Evolutionary conservation across 2,329 filamentous ascomycete species (phyloP).

Genomic region (Colletotrichum acutatum): DNA sequence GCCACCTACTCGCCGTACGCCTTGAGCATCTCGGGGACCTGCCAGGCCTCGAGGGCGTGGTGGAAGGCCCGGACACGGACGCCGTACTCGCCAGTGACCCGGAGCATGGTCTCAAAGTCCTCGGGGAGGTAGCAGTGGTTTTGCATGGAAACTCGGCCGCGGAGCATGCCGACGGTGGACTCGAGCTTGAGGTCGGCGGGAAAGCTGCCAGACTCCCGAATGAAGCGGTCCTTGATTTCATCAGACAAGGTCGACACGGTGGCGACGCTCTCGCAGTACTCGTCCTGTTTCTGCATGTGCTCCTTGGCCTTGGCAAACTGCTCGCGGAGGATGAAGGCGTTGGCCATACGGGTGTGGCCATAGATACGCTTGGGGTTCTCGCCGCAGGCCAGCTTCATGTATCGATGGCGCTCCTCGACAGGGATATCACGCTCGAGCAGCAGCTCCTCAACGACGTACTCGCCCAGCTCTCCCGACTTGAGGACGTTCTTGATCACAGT

Average conservation of each 20-base stretch:
- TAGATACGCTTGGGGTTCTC: slow-evolving; percentile 55
- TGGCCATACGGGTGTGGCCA: slow-evolving; percentile 52
- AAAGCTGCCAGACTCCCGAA: slow-evolving; percentile 36
- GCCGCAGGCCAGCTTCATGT: slow-evolving; percentile 59
- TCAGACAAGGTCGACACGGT: slow-evolving; percentile 34
- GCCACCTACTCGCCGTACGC: slow-evolving; percentile 42
- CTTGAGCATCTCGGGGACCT: slow-evolving; percentile 53
- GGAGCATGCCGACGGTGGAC: slow-evolving; percentile 51
- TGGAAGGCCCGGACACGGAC: slow-evolving; percentile 54
- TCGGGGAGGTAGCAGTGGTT: slow-evolving; percentile 57
- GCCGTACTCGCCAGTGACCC: slow-evolving; percentile 54
- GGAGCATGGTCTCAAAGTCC: slow-evolving; percentile 55
- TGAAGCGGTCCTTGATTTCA: slow-evolving; percentile 38
- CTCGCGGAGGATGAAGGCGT: slow-evolving; percentile 51
- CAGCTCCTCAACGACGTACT: slow-evolving; percentile 54
- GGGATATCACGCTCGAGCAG: slow-evolving; percentile 52
- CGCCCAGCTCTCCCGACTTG: slow-evolving; percentile 45
- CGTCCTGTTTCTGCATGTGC: slow-evolving; percentile 49
- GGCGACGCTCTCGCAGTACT: slow-evolving; percentile 40
- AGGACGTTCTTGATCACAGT: slow-evolving; percentile 53
- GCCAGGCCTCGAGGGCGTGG: slow-evolving; percentile 52
- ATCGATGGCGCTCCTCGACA: slow-evolving; percentile 44
- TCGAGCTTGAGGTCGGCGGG: slow-evolving; percentile 52
- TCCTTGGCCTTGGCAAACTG: slow-evolving; percentile 51
- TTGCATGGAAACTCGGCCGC: slow-evolving; percentile 54